Percentiles rank a stretch among this genome's conserved stretches.
Conservation (phyloP, 306 rosid species). For the Cucumis melo region DNA sequence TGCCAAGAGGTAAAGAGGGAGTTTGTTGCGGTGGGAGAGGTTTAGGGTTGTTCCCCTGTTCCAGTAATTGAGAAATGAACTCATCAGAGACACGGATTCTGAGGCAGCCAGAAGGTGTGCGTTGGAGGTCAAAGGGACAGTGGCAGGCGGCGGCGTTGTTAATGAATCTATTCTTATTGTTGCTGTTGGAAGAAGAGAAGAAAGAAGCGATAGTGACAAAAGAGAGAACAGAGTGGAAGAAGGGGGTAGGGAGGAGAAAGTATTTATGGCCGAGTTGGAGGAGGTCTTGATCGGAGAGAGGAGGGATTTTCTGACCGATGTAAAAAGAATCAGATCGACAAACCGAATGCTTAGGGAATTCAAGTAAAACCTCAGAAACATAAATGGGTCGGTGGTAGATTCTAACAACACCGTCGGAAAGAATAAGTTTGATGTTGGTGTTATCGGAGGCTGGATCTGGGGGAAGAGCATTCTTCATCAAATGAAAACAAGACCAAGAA, state of each 20-base stretch:
- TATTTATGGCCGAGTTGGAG: slow-evolving; percentile 29
- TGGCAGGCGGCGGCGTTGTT: slow-evolving; percentile 15
- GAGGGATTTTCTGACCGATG: slow-evolving; percentile 34
- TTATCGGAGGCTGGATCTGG: background rate
- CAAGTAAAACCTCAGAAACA: slow-evolving; percentile 12
- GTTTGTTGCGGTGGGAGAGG: background rate
- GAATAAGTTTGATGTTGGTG: slow-evolving; percentile 15
- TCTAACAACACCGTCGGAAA: slow-evolving; percentile 18
- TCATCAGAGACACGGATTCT: slow-evolving; percentile 31
- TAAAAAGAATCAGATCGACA: slow-evolving; percentile 26
- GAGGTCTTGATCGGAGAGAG: slow-evolving; percentile 19
- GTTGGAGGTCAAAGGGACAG: slow-evolving; percentile 18
- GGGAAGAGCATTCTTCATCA: background rate
- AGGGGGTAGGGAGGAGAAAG: slow-evolving; percentile 24
- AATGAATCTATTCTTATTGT: background rate
- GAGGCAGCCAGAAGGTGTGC: slow-evolving; percentile 18
- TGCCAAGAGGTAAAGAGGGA: background rate
- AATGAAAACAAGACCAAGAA: slow-evolving; percentile 15
- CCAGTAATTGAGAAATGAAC: slow-evolving; percentile 22
- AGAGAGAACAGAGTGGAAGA: slow-evolving; percentile 26
- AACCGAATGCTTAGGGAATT: slow-evolving; percentile 23
- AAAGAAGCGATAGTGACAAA: slow-evolving; percentile 27
- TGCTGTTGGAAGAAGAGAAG: background rate
- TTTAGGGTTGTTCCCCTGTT: background rate
- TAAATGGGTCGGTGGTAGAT: slow-evolving; percentile 14